A percentile compares a stretch with the other conserved stretches of the same genome.
These are phyloP conservation scores for Eucalyptus curtisii DNA, from an alignment of 345 rosid genomes.

Conservation along the genomic window DNA sequence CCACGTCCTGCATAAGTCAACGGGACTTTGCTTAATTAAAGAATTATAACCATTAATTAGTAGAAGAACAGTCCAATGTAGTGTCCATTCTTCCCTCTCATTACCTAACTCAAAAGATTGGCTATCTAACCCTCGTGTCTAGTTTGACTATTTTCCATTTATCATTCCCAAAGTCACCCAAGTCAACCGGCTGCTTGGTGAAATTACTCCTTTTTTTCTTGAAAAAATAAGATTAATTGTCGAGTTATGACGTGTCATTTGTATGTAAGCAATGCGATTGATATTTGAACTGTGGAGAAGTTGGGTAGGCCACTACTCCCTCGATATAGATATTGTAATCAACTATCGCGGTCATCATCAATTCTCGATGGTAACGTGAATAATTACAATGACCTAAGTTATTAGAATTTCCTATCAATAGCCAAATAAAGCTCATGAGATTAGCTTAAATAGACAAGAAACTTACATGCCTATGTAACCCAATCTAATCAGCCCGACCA, in stretches of 20 bases:
- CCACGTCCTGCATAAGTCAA: background rate
- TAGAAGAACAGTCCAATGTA: background rate
- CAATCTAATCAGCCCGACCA: background rate
- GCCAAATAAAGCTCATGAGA: background rate
- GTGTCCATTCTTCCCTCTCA: background rate
- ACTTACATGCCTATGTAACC: background rate
- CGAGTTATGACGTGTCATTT: background rate
- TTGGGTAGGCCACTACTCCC: background rate
- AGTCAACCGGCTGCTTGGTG: background rate
- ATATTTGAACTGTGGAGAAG: background rate
- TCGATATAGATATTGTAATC: background rate
- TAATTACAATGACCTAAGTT: fast-evolving
- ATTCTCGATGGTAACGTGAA: background rate
- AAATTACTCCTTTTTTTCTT: background rate
- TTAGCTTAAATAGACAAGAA: background rate
- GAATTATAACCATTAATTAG: background rate
- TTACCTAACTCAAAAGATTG: background rate
- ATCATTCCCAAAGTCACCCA: background rate
- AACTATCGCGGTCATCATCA: fast-evolving
- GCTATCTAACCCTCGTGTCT: background rate
- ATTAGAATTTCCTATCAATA: background rate
- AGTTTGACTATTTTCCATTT: background rate
- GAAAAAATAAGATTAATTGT: fast-evolving
- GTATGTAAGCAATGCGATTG: fast-evolving
- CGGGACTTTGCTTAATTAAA: background rate